Base-by-base conservation (phyloP, 1,139 yeast genomes). In the Candida tunisiensis region DNA sequence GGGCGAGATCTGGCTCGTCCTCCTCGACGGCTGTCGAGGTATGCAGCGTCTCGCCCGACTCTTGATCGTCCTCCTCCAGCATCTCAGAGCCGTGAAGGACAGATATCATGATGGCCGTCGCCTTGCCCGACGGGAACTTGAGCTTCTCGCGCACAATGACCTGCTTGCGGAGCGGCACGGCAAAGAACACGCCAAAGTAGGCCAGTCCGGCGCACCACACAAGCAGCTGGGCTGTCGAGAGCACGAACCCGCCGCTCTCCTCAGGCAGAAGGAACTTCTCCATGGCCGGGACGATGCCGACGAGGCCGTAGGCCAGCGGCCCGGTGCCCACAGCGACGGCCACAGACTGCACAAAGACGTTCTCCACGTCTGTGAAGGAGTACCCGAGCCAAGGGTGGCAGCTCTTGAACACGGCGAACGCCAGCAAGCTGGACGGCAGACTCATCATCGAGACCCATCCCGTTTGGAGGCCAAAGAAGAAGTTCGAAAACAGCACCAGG, bases 381-480 rank as follows among this genome's bases (percentile, higher is more conserved):
- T 43, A 31, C 48, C 56, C 40, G 42, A 67, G 22, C 58, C 63
- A 38, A 25, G 51, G 34, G 29, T 68, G 60, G 3, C 67, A 25
- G 0, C 57, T 41, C 39, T 70, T 74, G 55, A 85, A 88, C 15
- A 77, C 56, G 1, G 94, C 79, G 51, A 71, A 85, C 1, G 92
- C 95, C 14, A 88, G 52, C 28, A 88, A 53, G 5, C 96, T 94
- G 5, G 94, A 77, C 0, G 98, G 96, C 31, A 88, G 57, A n/a
- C 93, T 78, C 98, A 88, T 88, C 98, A 88, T 88, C 6, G 94
- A 82, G 2, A 88, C 95, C 98, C 98, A 88, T 2, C 98, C 98
- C 0, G 95, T 85, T 45, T 88, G 98, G 16, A 88, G 59, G 1
- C 98, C 98, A 49, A 88, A 88, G 46, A 85, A 96, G 55, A 88